Base-by-base conservation (phyloP, 768 basidiomycete genomes). In the Kockovaella imperatae region DNA sequence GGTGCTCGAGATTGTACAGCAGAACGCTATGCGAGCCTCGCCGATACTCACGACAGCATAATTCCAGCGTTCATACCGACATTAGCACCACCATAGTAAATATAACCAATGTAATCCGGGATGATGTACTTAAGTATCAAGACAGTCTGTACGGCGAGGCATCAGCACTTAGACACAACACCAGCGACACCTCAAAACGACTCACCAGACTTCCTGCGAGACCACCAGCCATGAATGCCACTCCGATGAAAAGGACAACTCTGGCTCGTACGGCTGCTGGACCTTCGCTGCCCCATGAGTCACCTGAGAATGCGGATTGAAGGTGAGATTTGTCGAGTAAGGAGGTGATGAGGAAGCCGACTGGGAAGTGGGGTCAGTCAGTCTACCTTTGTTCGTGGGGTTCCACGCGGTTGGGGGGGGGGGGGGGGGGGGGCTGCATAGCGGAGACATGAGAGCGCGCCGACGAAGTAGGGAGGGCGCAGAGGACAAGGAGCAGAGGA, bases 191-290 rank as follows among this genome's bases (percentile, higher is more conserved):
- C 40, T 7, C 11, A 39, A 20, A 39, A 25, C 29, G 13, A 80
- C 90, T 61, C 64, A 96, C 91, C 67, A 95, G 80, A 64, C 89
- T 91, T 42, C 93, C 95, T n/a, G 93, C 95, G 36, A 97, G 68
- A 0, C 95, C 95, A 6, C 95, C 93, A 2, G 95, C 95, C 89
- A 99, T 90, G 38, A 97, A 70, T 0, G 93, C 90, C 62, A 99
- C 95, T 1, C 93, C 93, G 50, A 96, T 78, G 72, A 99, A 99
- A 53, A 97, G 70, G 64, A 93, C 81, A 56, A 95, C 72, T 25
- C 91, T 75, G 5, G 93, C 93, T 54, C 86, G 77, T 88, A 89
- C 95, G 14, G 95, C 88, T 3, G 87, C 84, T 1, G 81, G 75
- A 0, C 86, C 76, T 61, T 89, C 86, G 23, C 60, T 53, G 23